Evolutionary conservation across 192 early-diverging fungal genomes (phyloP).

Genomic region (Endogone sp.): DNA sequence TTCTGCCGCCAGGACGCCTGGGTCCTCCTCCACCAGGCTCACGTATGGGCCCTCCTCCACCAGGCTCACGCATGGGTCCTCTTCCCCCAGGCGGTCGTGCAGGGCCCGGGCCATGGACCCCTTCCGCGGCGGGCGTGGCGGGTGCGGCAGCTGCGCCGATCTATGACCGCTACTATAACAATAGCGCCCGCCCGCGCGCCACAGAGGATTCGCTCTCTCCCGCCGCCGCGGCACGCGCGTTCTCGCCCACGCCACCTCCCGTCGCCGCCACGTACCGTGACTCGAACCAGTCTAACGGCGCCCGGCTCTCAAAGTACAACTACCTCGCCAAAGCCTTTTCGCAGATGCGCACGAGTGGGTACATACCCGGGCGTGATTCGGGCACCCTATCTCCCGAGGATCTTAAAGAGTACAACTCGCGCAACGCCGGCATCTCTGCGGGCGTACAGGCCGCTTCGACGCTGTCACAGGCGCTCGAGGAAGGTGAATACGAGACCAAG

Average conservation of each 20-base stretch:
- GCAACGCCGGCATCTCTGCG: neutral
- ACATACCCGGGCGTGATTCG: conserved; percentile 2
- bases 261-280: neutral
- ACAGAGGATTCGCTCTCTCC: neutral
- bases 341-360: conserved; percentile 22
- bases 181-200: neutral
- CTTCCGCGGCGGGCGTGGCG: neutral
- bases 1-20: neutral
- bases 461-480: neutral
- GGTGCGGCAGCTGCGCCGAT: neutral
- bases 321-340: conserved; percentile 34
- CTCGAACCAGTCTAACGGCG: conserved; percentile 8
- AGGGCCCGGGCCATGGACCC: neutral
- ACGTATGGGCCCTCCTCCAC: neutral
- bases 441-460: neutral
- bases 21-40: neutral
- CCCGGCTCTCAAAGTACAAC: conserved; percentile 35
- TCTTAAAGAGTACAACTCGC: neutral
- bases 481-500: neutral
- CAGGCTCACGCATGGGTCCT: neutral
- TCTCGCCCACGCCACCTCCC: neutral
- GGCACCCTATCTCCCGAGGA: neutral
- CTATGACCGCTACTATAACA: neutral
- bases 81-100: neutral
- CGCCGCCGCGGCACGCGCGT: neutral